Conservation (phyloP, 2,329 filamentous ascomycete species). For the Chaetomium sp. region DNA sequence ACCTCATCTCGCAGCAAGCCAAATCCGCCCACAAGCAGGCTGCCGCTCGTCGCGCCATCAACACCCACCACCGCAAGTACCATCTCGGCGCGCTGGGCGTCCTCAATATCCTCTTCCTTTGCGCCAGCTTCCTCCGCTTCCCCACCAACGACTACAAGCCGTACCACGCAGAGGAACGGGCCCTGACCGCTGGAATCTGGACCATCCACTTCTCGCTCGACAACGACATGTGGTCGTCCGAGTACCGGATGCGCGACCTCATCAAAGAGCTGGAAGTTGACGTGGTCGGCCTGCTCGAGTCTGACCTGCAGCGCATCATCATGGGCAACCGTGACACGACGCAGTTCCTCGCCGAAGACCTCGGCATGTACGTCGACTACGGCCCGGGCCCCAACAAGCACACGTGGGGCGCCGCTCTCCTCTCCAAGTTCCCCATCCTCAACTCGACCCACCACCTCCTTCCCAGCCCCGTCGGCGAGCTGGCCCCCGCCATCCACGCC, state of each 20-base stretch:
- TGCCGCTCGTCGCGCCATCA: slow-evolving; percentile 43
- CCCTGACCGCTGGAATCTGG: slow-evolving; percentile 96
- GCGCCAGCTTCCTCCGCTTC: slow-evolving; percentile 85
- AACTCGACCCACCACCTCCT: slow-evolving; percentile 96
- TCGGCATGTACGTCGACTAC: slow-evolving; percentile 98
- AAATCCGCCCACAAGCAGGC: slow-evolving; percentile 43
- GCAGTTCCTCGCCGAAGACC: slow-evolving; percentile 90
- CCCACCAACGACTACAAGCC: slow-evolving; percentile 89
- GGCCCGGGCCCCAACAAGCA: slow-evolving; percentile 98
- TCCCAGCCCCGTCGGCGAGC: slow-evolving; percentile 88
- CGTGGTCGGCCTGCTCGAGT: slow-evolving; percentile 91
- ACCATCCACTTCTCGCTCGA: slow-evolving; percentile 97
- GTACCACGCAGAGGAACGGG: slow-evolving; percentile 83
- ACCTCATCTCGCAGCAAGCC: slow-evolving; percentile 58
- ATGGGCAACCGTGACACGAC: slow-evolving; percentile 98
- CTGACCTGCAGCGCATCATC: slow-evolving; percentile 94
- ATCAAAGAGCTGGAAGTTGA: slow-evolving; percentile 96
- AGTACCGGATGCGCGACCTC: slow-evolving; percentile 87
- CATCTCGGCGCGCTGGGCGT: slow-evolving; percentile 62
- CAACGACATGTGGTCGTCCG: slow-evolving; percentile 98
- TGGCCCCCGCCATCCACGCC: slow-evolving; percentile 95
- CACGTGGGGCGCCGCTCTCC: slow-evolving; percentile 89
- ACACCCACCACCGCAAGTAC: slow-evolving; percentile 51
- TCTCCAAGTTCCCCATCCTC: slow-evolving; percentile 96
- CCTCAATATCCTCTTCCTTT: slow-evolving; percentile 78